A percentile compares a stretch with the other conserved stretches of the same genome.
These are phyloP conservation scores for Fusarium armeniacum DNA, from an alignment of 2,329 filamentous ascomycete genomes.

Conservation along the genomic window DNA sequence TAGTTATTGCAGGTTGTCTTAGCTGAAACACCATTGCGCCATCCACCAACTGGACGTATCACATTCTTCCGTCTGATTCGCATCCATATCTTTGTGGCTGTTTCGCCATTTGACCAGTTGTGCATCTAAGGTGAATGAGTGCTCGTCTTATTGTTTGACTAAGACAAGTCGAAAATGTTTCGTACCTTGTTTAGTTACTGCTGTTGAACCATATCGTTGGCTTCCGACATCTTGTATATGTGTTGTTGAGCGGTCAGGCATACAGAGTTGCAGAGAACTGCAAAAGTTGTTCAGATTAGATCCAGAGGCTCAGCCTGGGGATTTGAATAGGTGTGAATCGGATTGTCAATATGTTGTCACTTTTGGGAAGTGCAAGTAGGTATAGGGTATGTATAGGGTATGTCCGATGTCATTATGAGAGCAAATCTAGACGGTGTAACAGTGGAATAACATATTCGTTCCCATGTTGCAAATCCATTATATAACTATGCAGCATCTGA, in stretches of 20 bases:
- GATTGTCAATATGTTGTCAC: not conserved
- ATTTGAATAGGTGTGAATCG: not conserved
- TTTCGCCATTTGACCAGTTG: not conserved
- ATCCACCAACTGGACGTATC: not conserved
- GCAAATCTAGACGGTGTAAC: not conserved
- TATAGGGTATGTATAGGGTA: constrained; percentile 10
- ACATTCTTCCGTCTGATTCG: not conserved
- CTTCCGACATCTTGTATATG: too few species aligned
- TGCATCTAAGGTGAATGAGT: not conserved
- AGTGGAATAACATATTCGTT: not conserved
- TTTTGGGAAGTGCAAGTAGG: not conserved
- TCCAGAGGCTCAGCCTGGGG: too few species aligned
- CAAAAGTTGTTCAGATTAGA: accelerated
- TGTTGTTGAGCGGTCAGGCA: too few species aligned
- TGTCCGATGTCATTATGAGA: not conserved
- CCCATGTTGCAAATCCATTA: not conserved
- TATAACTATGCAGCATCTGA: not conserved
- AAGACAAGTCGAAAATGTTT: not conserved
- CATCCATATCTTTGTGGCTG: not conserved
- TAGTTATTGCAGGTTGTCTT: not conserved
- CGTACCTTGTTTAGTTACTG: not conserved
- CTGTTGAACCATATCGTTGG: not conserved
- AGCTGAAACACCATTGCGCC: not conserved
- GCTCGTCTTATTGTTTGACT: not conserved
- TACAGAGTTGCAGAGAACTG: accelerated